A percentile compares a stretch with the other conserved stretches of the same genome.
Evolutionary conservation across 495 filamentous ascomycete genomes (phyloP).

Genomic region (Penicillium goetzii): DNA sequence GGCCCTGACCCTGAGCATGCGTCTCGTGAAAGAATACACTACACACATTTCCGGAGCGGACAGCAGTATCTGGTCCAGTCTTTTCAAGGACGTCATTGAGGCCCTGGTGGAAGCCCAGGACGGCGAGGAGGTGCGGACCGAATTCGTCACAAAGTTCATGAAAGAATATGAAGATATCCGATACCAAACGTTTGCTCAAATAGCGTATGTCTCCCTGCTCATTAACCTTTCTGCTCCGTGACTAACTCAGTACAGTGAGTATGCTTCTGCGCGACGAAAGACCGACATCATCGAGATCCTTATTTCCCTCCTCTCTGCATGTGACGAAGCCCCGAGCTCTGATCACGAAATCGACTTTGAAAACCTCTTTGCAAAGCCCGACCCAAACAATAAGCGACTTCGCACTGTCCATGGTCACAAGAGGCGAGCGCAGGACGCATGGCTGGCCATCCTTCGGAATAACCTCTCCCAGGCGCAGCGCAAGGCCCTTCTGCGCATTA

Average conservation of each 20-base stretch:
- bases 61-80: constrained; percentile 65
- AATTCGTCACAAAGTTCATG: constrained; percentile 77
- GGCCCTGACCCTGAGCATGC: constrained; percentile 79
- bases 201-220: constrained; percentile 59
- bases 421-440: constrained; percentile 74
- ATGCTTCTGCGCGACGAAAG: constrained; percentile 37
- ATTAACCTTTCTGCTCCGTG: background rate
- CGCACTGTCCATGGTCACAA: constrained; percentile 47
- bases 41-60: constrained; percentile 61
- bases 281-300: constrained; percentile 54
- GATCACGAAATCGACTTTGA: constrained; percentile 60
- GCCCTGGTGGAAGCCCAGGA: constrained; percentile 61
- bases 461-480: constrained; percentile 67
- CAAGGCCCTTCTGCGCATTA: constrained; percentile 74
- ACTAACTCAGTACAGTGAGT: constrained; percentile 40
- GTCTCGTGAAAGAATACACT: constrained; percentile 76
- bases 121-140: constrained; percentile 60
- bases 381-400: constrained; percentile 64
- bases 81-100: constrained; percentile 66
- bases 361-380: constrained; percentile 66
- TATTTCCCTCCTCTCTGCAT: constrained; percentile 65
- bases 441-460: constrained; percentile 76
- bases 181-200: constrained; percentile 73
- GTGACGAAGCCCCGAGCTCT: constrained; percentile 64
- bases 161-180: constrained; percentile 82